Evolutionary conservation across 2,329 filamentous ascomycete species (phyloP).

Genomic region (Alternaria brassicicola): DNA sequence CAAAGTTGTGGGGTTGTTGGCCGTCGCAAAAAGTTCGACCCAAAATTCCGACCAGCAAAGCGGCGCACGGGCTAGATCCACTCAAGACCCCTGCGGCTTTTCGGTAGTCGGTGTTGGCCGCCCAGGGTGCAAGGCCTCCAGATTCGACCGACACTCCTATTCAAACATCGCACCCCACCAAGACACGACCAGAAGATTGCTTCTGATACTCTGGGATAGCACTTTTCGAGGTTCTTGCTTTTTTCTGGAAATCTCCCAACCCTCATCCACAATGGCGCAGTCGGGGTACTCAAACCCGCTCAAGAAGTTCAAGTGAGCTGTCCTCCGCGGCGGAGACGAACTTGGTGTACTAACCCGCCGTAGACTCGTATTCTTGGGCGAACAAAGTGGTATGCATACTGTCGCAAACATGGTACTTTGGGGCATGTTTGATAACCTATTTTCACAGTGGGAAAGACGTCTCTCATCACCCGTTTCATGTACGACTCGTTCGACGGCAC

Average conservation of each 20-base stretch:
- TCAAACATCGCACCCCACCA: conserved; percentile 22
- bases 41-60: conserved; percentile 18
- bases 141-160: conserved; percentile 32
- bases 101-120: conserved; percentile 19
- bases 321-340: conserved; percentile 13
- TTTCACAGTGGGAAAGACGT: conserved; percentile 89
- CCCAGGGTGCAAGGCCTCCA: conserved; percentile 24
- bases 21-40: conserved; percentile 22
- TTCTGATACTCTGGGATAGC: conserved; percentile 1
- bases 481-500: conserved; percentile 99
- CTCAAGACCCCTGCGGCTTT: conserved; percentile 8
- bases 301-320: conserved; percentile 96
- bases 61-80: conserved; percentile 17
- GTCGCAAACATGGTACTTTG: not conserved
- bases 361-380: conserved; percentile 95
- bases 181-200: conserved; percentile 5
- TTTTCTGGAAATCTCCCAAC: not conserved
- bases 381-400: conserved; percentile 85
- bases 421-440: conserved; percentile 22
- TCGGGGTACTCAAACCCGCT: conserved; percentile 92
- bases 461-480: conserved; percentile 98
- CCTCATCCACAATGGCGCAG: conserved; percentile 73
- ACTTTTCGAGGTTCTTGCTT: not conserved
- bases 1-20: conserved; percentile 16
- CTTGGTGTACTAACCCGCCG: conserved; percentile 31